A percentile compares a stretch with the other conserved stretches of the same genome.
Conservation (phyloP, 73 alveolate species). For the Stentor coeruleus region DNA sequence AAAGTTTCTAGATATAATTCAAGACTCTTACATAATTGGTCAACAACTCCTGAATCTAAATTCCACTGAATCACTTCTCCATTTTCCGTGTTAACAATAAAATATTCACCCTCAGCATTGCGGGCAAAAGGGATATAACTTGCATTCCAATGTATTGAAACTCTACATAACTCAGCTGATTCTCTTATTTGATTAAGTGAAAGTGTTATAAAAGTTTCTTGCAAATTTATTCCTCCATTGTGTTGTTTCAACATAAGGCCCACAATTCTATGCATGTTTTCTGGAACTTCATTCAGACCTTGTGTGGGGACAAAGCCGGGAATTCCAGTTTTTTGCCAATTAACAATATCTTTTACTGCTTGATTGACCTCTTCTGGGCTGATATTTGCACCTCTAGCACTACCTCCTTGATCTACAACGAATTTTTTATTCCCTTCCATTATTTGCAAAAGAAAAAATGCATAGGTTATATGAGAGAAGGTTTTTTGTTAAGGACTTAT, state of each 20-base stretch:
- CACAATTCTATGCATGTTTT: background rate
- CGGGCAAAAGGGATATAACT: conserved; percentile 16
- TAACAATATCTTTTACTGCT: background rate
- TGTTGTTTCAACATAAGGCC: background rate
- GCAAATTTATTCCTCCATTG: conserved; percentile 12
- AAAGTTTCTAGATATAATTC: conserved; percentile 1
- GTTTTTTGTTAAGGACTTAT: no score
- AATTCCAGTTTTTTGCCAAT: background rate
- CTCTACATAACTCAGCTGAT: no score
- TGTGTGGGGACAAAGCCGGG: background rate
- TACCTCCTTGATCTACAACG: conserved; percentile 16
- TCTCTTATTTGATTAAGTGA: background rate
- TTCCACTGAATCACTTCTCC: conserved; percentile 26
- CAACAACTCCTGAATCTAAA: conserved; percentile 4
- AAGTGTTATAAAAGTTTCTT: background rate
- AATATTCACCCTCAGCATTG: background rate
- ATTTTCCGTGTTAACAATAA: background rate
- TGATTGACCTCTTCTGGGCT: conserved; percentile 12
- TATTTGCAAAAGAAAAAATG: no score
- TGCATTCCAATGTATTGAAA: background rate
- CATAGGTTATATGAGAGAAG: background rate
- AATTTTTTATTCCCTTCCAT: conserved; percentile 18
- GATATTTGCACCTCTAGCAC: conserved; percentile 5
- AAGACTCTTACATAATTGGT: background rate
- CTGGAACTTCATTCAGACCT: background rate